phyloP scores from a whole-genome alignment of 106 monocot species.

The Chionographis japonica region DNA sequence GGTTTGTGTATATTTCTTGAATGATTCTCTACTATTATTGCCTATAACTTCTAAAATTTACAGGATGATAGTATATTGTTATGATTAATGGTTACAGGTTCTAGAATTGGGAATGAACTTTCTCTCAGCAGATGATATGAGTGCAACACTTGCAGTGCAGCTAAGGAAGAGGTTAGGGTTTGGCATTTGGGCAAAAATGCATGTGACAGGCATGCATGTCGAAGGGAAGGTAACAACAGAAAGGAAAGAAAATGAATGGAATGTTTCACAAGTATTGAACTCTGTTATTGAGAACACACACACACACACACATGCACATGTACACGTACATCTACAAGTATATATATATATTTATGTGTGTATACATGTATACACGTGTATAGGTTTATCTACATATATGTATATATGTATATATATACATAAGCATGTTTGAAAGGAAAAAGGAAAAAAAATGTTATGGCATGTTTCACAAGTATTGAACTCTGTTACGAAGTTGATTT shows the following conservation, averaged over 20 bases:
- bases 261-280: neutral
- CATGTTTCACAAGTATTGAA: too few species aligned
- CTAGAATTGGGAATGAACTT: conserved; percentile 88
- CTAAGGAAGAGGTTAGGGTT: conserved; percentile 71
- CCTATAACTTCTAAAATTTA: neutral
- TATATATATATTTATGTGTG: too few species aligned
- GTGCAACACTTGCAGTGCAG: conserved; percentile 71
- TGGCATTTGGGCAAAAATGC: conserved; percentile 87
- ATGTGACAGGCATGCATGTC: conserved; percentile 91
- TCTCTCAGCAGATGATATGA: conserved; percentile 85
- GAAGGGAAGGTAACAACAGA: conserved; percentile 74
- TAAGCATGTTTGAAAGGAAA: too few species aligned
- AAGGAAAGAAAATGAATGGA: neutral
- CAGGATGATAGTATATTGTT: neutral
- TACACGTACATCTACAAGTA: too few species aligned
- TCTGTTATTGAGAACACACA: too few species aligned
- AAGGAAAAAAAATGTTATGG: too few species aligned
- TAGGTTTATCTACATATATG: too few species aligned
- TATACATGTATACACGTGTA: too few species aligned
- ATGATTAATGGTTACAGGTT: conserved; percentile 43
- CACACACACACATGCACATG: too few species aligned
- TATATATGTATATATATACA: too few species aligned
- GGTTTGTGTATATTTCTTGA: conserved; percentile 31
- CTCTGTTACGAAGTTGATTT: too few species aligned
- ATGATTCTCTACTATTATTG: neutral